Evolutionary conservation across 768 basidiomycete species (phyloP), one percentile per base, ranked within the genome.

Genomic region (Calocera cornea): DNA sequence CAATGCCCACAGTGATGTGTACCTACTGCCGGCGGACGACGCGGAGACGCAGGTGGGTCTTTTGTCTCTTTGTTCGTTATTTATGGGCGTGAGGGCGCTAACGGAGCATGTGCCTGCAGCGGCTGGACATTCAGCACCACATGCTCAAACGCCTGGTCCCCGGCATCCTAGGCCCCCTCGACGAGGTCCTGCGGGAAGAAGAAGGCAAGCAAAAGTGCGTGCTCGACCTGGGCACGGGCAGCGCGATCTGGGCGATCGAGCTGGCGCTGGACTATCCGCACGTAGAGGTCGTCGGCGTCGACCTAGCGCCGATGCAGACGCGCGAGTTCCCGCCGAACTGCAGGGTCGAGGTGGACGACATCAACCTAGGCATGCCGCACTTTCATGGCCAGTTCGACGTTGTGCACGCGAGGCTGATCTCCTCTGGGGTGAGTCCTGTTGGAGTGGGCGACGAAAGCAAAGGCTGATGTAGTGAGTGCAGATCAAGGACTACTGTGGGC

Each of bases 281-380:
- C 70, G 84, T 83, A 75, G 80, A 77, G 70, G 82, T 83, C 27
- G 86, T 91, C 33, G 90, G 86, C 40, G 87, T 91, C 34, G 89
- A 92, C 76, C 79, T 91, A 31, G 85, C 89, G 69, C 89, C 89
- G 66, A 87, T 90, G 87, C 86, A 89, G 76, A 82, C 83, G 66
- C 79, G 89, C 87, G 77, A 75, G 87, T 77, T 64, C 71, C 63
- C 66, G 71, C 65, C 40, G 50, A 68, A 70, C 54, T 70, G 41
- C 70, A 88, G 87, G 54, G 74, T 79, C 72, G 89, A 92, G 75
- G 83, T 90, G 8, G 90, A 91, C 73, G 90, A 92, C 74, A 85
- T 91, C 74, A 92, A 92, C 76, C 83, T 90, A 19, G 89, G 90
- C 1, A 78, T 92, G 27, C 88, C 90, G 71, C 90, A 92, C 76